Evolutionary conservation across 2,329 filamentous ascomycete genomes (phyloP).

Genomic region (Torrubiella hemipterigena): DNA sequence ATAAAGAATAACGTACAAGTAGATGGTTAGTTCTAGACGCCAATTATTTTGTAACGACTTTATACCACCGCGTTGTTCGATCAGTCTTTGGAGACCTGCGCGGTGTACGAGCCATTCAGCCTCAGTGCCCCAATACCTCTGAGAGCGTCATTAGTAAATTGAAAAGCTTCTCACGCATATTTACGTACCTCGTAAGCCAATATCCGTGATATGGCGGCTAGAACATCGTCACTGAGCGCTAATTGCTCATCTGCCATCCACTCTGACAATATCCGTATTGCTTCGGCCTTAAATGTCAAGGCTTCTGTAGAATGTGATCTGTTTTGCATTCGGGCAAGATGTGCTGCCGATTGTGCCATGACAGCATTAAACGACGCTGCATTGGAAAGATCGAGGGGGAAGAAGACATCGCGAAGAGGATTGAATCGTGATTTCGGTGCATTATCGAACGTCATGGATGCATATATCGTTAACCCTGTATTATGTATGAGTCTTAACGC

Average conservation of each 20-base stretch:
- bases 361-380: slow-evolving; percentile 25
- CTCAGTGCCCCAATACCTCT: slow-evolving; percentile 4
- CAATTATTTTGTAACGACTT: slow-evolving; percentile 1
- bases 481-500: background rate
- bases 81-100: background rate
- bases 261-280: slow-evolving; percentile 18
- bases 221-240: slow-evolving; percentile 18
- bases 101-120: slow-evolving; percentile 3
- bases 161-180: too few relatives aligned
- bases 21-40: slow-evolving; percentile 2
- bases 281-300: slow-evolving; percentile 20
- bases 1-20: background rate
- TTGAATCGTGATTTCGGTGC: slow-evolving; percentile 17
- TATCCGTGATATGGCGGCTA: slow-evolving; percentile 1
- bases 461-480: slow-evolving; percentile 17
- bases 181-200: slow-evolving; percentile 1
- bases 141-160: background rate
- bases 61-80: slow-evolving; percentile 1
- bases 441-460: slow-evolving; percentile 19
- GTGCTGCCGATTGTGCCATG: slow-evolving; percentile 27
- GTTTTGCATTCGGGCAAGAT: slow-evolving; percentile 20
- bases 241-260: slow-evolving; percentile 18
- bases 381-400: slow-evolving; percentile 26
- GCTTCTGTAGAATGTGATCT: slow-evolving; percentile 14
- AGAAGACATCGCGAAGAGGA: slow-evolving; percentile 26